Percentiles rank a stretch among this genome's conserved stretches.
These are phyloP conservation scores for Canariomyces notabilis DNA, from an alignment of 2,329 filamentous ascomycete species.

Conservation along the genomic window DNA sequence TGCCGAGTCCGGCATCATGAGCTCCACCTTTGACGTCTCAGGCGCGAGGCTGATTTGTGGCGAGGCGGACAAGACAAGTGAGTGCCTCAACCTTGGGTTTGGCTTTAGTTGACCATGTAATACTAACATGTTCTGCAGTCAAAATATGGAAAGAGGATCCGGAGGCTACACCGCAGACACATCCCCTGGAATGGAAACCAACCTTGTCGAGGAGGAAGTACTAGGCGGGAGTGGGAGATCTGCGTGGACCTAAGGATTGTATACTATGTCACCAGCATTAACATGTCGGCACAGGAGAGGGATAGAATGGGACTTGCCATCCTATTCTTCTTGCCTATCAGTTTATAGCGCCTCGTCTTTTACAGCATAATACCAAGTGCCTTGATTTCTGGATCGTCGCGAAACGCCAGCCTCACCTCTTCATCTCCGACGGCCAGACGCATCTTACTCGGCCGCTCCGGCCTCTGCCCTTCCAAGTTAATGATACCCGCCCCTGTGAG, in stretches of 20 bases:
- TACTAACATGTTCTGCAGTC: conserved; percentile 43
- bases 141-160: conserved; percentile 98
- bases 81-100: conserved; percentile 28
- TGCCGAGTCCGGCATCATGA: conserved; percentile 92
- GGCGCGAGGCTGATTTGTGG: conserved; percentile 87
- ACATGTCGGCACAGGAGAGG: not conserved
- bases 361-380: conserved; percentile 53
- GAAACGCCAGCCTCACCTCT: conserved; percentile 81
- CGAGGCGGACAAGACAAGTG: conserved; percentile 91
- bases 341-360: conserved; percentile 14
- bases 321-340: not conserved
- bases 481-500: conserved; percentile 84
- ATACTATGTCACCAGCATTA: not conserved
- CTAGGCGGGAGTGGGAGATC: conserved; percentile 32
- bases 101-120: not conserved
- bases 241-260: not conserved
- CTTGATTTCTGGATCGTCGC: conserved; percentile 82
- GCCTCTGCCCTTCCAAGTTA: conserved; percentile 71
- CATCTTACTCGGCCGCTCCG: conserved; percentile 83
- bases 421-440: conserved; percentile 83
- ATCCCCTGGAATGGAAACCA: conserved; percentile 90
- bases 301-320: not conserved
- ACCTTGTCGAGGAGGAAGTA: conserved; percentile 72
- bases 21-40: conserved; percentile 84
- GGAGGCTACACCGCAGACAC: conserved; percentile 80